These are phyloP conservation scores for Ilyonectria mors-panacis DNA, from an alignment of 2,329 filamentous ascomycete species.

Conservation along the genomic window DNA sequence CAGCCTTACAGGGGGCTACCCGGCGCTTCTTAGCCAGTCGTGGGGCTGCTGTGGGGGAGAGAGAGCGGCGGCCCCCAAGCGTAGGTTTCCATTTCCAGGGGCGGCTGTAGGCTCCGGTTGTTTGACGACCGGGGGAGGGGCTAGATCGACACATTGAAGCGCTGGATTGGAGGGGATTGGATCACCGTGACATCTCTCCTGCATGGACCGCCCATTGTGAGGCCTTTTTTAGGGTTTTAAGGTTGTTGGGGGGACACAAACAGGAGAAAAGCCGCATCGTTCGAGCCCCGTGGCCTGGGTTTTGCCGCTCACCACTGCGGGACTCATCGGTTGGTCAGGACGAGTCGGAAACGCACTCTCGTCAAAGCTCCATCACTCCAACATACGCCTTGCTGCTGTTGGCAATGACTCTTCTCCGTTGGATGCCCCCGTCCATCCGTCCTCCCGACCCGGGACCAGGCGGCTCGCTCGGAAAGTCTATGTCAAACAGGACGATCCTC, in stretches of 20 bases:
- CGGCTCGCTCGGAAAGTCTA: not conserved
- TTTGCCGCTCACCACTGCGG: not conserved
- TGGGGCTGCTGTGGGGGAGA: not conserved
- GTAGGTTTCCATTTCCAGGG: not conserved
- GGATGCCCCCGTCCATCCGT: not conserved
- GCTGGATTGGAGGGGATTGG: not conserved
- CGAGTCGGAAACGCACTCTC: not conserved
- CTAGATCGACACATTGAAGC: not conserved
- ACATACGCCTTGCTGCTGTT: not conserved
- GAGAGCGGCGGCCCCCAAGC: not conserved
- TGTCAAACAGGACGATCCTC: slow-evolving; percentile 1
- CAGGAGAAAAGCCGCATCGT: not conserved
- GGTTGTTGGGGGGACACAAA: slow-evolving; percentile 3
- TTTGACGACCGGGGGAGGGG: not conserved
- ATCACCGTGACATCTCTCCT: not conserved
- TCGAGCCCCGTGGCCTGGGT: not conserved
- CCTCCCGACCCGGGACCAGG: not conserved
- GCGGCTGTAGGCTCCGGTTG: not conserved
- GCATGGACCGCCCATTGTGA: not conserved
- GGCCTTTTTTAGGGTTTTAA: slow-evolving; percentile 10
- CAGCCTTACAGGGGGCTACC: not conserved
- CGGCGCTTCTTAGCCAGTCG: too few relatives aligned
- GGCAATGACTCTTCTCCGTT: not conserved
- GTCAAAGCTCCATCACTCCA: not conserved
- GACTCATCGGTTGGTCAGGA: not conserved